Evolutionary conservation across 2,329 filamentous ascomycete genomes (phyloP).

Genomic region (Fusarium falciforme): DNA sequence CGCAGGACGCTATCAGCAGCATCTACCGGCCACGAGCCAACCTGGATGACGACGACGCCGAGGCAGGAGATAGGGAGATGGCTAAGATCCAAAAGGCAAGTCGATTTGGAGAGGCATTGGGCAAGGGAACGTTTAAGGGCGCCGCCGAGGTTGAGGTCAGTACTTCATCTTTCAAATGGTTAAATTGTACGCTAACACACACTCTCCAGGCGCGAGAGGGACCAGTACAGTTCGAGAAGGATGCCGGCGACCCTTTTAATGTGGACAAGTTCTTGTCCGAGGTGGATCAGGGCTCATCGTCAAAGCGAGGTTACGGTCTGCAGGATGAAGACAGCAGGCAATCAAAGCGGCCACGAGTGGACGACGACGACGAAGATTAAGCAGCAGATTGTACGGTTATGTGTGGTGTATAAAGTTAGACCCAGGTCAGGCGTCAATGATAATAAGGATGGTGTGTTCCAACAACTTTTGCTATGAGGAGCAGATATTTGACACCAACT

Average conservation of each 20-base stretch:
- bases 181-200: slow-evolving; percentile 45
- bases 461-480: neutral
- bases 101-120: slow-evolving; percentile 86
- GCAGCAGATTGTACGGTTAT: slow-evolving; percentile 11
- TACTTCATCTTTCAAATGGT: slow-evolving; percentile 15
- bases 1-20: slow-evolving; percentile 92
- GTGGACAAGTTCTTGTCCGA: slow-evolving; percentile 94
- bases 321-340: slow-evolving; percentile 71
- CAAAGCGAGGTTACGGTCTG: slow-evolving; percentile 81
- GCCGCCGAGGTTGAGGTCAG: slow-evolving; percentile 82
- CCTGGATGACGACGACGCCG: slow-evolving; percentile 82
- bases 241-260: slow-evolving; percentile 86
- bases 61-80: slow-evolving; percentile 83
- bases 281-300: slow-evolving; percentile 70
- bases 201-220: slow-evolving; percentile 77
- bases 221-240: slow-evolving; percentile 96
- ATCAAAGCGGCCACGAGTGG: slow-evolving; percentile 81
- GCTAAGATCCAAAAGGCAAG: slow-evolving; percentile 87
- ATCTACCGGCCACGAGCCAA: slow-evolving; percentile 88
- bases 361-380: slow-evolving; percentile 65
- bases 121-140: slow-evolving; percentile 91
- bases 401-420: slow-evolving; percentile 38
- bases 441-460: slow-evolving; percentile 8
- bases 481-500: neutral
- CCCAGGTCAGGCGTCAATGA: slow-evolving; percentile 35